Evolutionary conservation across 441 rosid genomes (phyloP).

Genomic region (Bocquillonia castaneifolia): DNA sequence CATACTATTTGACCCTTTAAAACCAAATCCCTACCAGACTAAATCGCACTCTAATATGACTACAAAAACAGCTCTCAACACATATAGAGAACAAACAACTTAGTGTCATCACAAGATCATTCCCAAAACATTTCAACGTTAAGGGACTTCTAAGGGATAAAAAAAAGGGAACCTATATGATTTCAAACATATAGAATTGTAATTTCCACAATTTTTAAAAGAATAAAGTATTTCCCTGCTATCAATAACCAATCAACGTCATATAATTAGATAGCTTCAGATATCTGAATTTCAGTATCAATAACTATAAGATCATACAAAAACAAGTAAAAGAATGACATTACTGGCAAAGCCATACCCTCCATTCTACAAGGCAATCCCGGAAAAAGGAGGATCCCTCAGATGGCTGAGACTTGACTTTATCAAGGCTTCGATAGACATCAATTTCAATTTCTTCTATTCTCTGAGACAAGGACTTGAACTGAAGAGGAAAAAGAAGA

Average conservation of each 20-base stretch:
- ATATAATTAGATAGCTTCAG: neutral
- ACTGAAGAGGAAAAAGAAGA: conserved; percentile 39
- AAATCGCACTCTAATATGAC: neutral
- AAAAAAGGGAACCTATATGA: too few species aligned
- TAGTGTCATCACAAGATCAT: too few species aligned
- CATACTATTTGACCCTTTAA: neutral
- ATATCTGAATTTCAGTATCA: conserved; percentile 6
- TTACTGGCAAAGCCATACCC: conserved; percentile 44
- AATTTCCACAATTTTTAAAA: too few species aligned
- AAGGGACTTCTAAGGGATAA: too few species aligned
- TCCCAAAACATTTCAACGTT: too few species aligned
- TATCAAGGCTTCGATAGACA: conserved; percentile 63
- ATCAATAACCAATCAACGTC: too few species aligned
- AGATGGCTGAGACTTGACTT: conserved; percentile 66
- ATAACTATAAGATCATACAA: neutral
- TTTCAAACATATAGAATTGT: too few species aligned
- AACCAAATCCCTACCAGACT: neutral
- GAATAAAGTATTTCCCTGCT: too few species aligned
- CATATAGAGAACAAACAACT: too few species aligned
- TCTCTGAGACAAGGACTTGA: conserved; percentile 62
- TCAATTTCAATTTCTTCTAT: conserved; percentile 69
- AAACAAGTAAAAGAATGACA: neutral
- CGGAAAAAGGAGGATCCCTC: conserved; percentile 72
- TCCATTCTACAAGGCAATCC: conserved; percentile 84
- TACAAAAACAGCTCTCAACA: neutral